Evolutionary conservation across 371 early-diverging fungal species (phyloP), one percentile per base, ranked within the genome.

Genomic region (Rozella allomycis): DNA sequence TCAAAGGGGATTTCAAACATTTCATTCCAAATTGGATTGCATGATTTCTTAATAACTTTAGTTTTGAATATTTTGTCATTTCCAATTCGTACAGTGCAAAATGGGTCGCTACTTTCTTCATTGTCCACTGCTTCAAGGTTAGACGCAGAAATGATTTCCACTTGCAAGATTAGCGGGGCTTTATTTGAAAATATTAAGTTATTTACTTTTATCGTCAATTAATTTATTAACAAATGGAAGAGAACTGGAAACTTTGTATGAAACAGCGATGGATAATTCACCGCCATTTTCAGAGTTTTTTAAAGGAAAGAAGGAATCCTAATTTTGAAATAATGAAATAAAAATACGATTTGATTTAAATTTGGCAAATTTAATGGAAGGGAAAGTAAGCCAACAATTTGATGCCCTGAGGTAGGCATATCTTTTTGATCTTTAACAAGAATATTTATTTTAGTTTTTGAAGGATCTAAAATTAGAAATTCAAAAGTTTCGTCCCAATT

Each of bases 71-170:
- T 4, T 14, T 31, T 22, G 32, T 20, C 22, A 14, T 14, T 22
- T 10, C 19, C 19, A 9, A 31, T 6, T 14, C 14, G n/a, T 11
- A 31, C n/a, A 31, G 5, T 11, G 17, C 10, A 8, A 22, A 31
- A 31, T 31, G 32, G 32, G 19, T 31, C 32, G 17, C 17, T 17
- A 22, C 6, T 5, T 9, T 19, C 32, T 5, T 14, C 17, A 5
- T 12, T 20, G 19, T 31, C 32, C 10, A 31, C 17, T 8, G 32
- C 32, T n/a, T 8, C 11, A 31, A 31, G 32, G 19, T 31, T 31
- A 5, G 8, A 4, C 4, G 18, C 32, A 6, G 9, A 10, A 6
- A 28, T 28, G 9, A 28, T 16, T 5, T 28, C 14, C n/a, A 28
- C 13, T 11, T 7, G 5, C 5, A 28, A 5, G 13, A 12, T 5